A percentile compares a stretch with the other conserved stretches of the same genome.
Conservation (phyloP, 306 rosid species). For the Senna siamea region DNA sequence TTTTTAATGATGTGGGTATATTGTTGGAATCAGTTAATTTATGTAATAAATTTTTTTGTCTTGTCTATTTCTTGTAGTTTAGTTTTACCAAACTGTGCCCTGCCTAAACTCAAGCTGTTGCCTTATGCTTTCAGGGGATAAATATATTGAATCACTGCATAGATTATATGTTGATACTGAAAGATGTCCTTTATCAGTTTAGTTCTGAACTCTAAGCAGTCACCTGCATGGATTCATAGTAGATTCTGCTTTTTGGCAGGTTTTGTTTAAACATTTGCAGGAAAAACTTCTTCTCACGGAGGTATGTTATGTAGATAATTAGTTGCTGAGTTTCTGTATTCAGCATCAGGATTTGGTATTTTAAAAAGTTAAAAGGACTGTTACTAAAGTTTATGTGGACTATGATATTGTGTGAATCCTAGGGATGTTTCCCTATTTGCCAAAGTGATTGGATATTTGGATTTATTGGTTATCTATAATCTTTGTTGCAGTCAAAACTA, state of each 20-base stretch:
- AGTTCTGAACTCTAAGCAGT: slow-evolving; percentile 18
- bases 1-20: neutral
- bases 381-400: slow-evolving; percentile 34
- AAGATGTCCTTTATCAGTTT: slow-evolving; percentile 18
- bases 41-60: neutral
- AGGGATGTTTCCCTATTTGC: slow-evolving; percentile 27
- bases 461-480: slow-evolving; percentile 34
- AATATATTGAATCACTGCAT: slow-evolving; percentile 3
- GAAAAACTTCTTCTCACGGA: slow-evolving; percentile 88
- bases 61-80: slow-evolving; percentile 20
- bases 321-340: slow-evolving; percentile 32
- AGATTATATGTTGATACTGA: slow-evolving; percentile 19
- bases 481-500: slow-evolving; percentile 70
- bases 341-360: slow-evolving; percentile 19
- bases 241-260: slow-evolving; percentile 66
- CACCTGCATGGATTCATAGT: slow-evolving; percentile 10
- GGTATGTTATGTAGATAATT: slow-evolving; percentile 54
- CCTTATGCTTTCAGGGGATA: neutral
- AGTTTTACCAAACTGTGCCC: neutral
- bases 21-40: slow-evolving; percentile 9
- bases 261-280: slow-evolving; percentile 88
- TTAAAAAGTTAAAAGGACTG: slow-evolving; percentile 12
- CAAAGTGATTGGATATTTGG: slow-evolving; percentile 22
- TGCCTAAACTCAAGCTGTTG: too few species aligned
- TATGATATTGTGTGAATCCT: slow-evolving; percentile 19